Evolutionary conservation across 1,139 yeast genomes (phyloP).

Genomic region (Sugiyamaella neomexicana): DNA sequence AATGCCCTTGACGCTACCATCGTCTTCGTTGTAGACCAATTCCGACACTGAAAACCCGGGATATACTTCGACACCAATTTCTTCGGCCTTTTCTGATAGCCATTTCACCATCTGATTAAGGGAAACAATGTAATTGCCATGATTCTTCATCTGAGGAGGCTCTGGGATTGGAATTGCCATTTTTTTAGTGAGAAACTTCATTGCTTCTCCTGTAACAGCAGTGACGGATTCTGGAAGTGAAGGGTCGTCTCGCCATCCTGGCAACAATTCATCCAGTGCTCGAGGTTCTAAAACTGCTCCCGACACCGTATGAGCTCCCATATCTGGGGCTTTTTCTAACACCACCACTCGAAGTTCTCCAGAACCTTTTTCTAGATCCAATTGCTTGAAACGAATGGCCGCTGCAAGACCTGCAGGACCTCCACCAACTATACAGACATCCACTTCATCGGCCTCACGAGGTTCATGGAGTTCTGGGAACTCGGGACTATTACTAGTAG

Average conservation of each 20-base stretch:
- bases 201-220: constrained; percentile 69
- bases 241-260: constrained; percentile 55
- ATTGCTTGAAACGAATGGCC: constrained; percentile 82
- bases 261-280: constrained; percentile 81
- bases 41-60: constrained; percentile 92
- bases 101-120: constrained; percentile 78
- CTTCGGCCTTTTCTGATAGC: constrained; percentile 87
- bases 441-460: constrained; percentile 81
- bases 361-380: constrained; percentile 66
- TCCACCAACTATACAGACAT: constrained; percentile 94
- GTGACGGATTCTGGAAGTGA: constrained; percentile 66
- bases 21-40: constrained; percentile 58
- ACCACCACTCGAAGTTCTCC: constrained; percentile 82
- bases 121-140: constrained; percentile 82
- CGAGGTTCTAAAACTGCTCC: constrained; percentile 94
- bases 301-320: constrained; percentile 84
- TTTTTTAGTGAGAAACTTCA: constrained; percentile 64
- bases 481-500: constrained; percentile 2
- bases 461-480: constrained; percentile 39
- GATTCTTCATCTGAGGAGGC: constrained; percentile 86
- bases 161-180: constrained; percentile 74
- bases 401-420: constrained; percentile 98
- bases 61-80: constrained; percentile 87
- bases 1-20: constrained; percentile 74
- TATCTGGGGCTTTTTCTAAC: constrained; percentile 87